A percentile compares a stretch with the other conserved stretches of the same genome.
These are phyloP conservation scores for Candida frijolesensis DNA, from an alignment of 1,139 yeast species.

Conservation along the genomic window DNA sequence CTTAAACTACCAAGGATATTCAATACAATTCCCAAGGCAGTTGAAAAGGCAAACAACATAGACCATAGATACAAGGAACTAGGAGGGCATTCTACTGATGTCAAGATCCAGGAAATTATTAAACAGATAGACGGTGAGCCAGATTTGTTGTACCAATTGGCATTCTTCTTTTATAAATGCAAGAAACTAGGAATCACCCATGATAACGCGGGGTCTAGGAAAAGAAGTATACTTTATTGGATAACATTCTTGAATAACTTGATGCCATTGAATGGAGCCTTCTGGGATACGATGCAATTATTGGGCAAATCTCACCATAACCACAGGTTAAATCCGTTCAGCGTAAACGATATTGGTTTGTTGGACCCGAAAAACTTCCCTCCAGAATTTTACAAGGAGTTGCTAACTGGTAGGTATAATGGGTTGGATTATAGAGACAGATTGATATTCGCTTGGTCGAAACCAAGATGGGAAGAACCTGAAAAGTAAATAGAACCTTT, in stretches of 20 bases:
- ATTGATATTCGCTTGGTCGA: conserved; percentile 20
- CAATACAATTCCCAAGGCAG: conserved; percentile 3
- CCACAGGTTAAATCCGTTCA: conserved; percentile 28
- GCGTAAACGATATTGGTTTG: conserved; percentile 34
- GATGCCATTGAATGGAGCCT: conserved; percentile 36
- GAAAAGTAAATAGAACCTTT: neutral
- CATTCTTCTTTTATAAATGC: conserved; percentile 37
- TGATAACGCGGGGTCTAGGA: conserved; percentile 8
- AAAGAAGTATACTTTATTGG: conserved; percentile 8
- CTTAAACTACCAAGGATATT: conserved; percentile 7
- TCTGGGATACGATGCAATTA: conserved; percentile 42
- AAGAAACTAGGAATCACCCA: conserved; percentile 32
- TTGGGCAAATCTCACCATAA: conserved; percentile 34
- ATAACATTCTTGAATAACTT: conserved; percentile 19
- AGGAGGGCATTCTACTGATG: conserved; percentile 6
- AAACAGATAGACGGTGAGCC: conserved; percentile 27
- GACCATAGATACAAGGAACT: conserved; percentile 9
- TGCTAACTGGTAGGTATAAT: conserved; percentile 29
- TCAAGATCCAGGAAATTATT: conserved; percentile 23
- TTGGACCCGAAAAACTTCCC: conserved; percentile 44
- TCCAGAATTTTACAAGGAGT: conserved; percentile 23
- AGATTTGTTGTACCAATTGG: conserved; percentile 34
- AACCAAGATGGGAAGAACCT: conserved; percentile 18
- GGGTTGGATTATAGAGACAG: conserved; percentile 27
- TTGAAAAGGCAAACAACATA: conserved; percentile 8